phyloP scores from a whole-genome alignment of 2,329 filamentous ascomycete species.

The Exophiala spinifera region DNA sequence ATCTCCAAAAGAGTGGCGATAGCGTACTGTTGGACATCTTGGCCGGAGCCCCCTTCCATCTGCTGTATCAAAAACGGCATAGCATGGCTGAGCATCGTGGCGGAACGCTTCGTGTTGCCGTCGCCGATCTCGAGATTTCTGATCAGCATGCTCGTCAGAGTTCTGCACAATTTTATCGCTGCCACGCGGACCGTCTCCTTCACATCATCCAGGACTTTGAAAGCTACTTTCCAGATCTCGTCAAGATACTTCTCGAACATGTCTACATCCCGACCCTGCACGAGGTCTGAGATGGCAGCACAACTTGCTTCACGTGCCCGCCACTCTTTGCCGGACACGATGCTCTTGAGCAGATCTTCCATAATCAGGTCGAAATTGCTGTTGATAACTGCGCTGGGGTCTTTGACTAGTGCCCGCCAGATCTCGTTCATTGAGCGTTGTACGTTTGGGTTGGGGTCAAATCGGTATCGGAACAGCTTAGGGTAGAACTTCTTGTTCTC shows the following conservation, averaged over 20 bases:
- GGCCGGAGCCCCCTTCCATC: slow-evolving; percentile 73
- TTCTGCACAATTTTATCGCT: slow-evolving; percentile 77
- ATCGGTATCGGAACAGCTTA: slow-evolving; percentile 89
- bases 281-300: slow-evolving; percentile 79
- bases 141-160: slow-evolving; percentile 79
- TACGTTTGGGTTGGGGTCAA: slow-evolving; percentile 91
- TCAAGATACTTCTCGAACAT: slow-evolving; percentile 82
- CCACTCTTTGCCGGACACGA: slow-evolving; percentile 83
- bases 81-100: slow-evolving; percentile 78
- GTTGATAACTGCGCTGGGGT: slow-evolving; percentile 72
- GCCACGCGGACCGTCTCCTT: slow-evolving; percentile 83
- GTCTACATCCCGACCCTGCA: slow-evolving; percentile 72
- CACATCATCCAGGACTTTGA: slow-evolving; percentile 94
- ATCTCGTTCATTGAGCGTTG: slow-evolving; percentile 96
- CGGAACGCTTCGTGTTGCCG: slow-evolving; percentile 61
- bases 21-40: slow-evolving; percentile 83
- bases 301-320: slow-evolving; percentile 89
- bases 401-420: slow-evolving; percentile 93
- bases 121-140: slow-evolving; percentile 79
- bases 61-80: slow-evolving; percentile 87
- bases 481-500: slow-evolving; percentile 93
- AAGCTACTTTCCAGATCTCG: slow-evolving; percentile 78
- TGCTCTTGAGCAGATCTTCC: slow-evolving; percentile 77
- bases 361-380: slow-evolving; percentile 85
- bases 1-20: slow-evolving; percentile 82